These are phyloP conservation scores for Trichoderma semiorbis DNA, from an alignment of 2,329 filamentous ascomycete genomes.

Conservation along the genomic window DNA sequence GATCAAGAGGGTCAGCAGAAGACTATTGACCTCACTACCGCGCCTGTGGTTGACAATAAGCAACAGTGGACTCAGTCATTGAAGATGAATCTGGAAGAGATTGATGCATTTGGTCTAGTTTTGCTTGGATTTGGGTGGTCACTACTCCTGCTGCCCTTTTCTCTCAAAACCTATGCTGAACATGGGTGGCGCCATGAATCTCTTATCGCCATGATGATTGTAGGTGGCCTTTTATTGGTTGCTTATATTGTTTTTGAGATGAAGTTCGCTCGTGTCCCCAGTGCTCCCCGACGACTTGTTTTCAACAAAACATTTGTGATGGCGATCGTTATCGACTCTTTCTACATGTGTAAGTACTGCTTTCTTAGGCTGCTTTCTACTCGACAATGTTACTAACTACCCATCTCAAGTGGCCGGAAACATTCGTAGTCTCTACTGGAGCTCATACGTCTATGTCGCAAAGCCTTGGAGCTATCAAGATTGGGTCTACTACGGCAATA, in stretches of 20 bases:
- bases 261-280: conserved; percentile 27
- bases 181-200: conserved; percentile 40
- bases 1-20: background rate
- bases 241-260: conserved; percentile 47
- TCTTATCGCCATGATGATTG: conserved; percentile 42
- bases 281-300: conserved; percentile 26
- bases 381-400: background rate
- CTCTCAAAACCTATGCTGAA: conserved; percentile 44
- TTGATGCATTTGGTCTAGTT: conserved; percentile 38
- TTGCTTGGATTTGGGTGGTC: conserved; percentile 48
- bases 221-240: conserved; percentile 39
- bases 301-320: conserved; percentile 33
- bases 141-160: conserved; percentile 67
- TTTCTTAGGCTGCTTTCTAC: background rate
- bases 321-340: conserved; percentile 29
- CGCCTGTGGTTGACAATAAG: conserved; percentile 22
- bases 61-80: conserved; percentile 25
- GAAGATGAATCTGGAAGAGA: conserved; percentile 41
- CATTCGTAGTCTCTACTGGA: conserved; percentile 32
- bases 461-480: conserved; percentile 34
- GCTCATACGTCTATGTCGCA: conserved; percentile 33
- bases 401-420: conserved; percentile 27
- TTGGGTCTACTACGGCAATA: conserved; percentile 37
- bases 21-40: background rate
- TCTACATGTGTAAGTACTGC: conserved; percentile 25